Evolutionary conservation across 768 basidiomycete species (phyloP).

Genomic region (Jaapia argillacea): DNA sequence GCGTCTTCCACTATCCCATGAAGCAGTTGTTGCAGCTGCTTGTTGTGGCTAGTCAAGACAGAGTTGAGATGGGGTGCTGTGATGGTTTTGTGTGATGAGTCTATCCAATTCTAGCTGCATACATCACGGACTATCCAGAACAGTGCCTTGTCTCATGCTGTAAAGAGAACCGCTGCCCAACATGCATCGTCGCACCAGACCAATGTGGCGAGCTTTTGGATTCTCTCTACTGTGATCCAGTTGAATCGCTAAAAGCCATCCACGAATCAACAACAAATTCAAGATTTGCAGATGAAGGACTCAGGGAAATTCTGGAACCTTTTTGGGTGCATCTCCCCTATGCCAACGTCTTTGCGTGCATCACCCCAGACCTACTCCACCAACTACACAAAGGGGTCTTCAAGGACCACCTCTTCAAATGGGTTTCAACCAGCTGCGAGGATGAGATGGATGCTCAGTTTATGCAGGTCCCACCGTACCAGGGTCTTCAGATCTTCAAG

Average conservation of each 20-base stretch:
- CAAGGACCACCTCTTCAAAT: conserved; percentile 29
- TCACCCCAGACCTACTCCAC: conserved; percentile 34
- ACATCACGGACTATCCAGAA: conserved; percentile 16
- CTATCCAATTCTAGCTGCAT: conserved; percentile 14
- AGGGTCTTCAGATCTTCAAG: conserved; percentile 28
- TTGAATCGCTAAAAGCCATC: not conserved
- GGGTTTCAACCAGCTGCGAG: conserved; percentile 10
- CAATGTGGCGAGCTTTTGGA: conserved; percentile 6
- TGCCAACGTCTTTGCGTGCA: conserved; percentile 25
- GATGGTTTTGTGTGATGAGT: conserved; percentile 9
- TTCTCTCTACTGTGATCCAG: conserved; percentile 2
- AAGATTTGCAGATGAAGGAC: conserved; percentile 7
- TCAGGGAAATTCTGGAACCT: conserved; percentile 14
- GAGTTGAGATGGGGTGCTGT: conserved; percentile 11
- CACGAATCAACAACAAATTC: not conserved
- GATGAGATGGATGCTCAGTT: conserved; percentile 29
- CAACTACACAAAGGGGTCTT: conserved; percentile 38
- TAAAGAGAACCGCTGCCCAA: conserved; percentile 9
- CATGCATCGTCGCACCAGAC: conserved; percentile 5
- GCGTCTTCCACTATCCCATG: conserved; percentile 15
- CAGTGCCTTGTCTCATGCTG: conserved; percentile 12
- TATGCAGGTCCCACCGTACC: conserved; percentile 18
- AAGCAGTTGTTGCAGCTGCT: conserved; percentile 10
- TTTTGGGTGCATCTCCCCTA: conserved; percentile 33
- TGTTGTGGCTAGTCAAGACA: conserved; percentile 7